phyloP scores from a whole-genome alignment of 2,329 filamentous ascomycete genomes.

The Rachicladosporium sp. region DNA sequence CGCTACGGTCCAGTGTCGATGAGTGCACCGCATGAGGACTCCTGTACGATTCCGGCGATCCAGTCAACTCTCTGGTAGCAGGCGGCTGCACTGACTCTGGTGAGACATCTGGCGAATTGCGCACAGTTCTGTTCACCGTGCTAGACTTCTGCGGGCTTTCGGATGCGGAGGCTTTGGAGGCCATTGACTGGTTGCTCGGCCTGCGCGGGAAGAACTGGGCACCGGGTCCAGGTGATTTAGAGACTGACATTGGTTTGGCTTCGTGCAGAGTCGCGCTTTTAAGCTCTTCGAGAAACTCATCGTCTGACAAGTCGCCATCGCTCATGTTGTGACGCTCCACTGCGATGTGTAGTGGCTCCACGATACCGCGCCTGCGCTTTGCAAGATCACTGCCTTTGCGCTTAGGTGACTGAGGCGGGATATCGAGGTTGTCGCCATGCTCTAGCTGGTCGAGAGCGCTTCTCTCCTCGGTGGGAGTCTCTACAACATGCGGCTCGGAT shows the following conservation, averaged over 20 bases:
- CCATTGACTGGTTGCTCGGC: constrained; percentile 13
- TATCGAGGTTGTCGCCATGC: not conserved
- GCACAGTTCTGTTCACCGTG: no score
- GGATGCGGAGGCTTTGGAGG: constrained; percentile 8
- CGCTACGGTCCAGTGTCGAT: constrained; percentile 15
- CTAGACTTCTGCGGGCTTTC: constrained; percentile 2
- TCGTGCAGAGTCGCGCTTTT: constrained; percentile 71
- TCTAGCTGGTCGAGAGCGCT: constrained; percentile 4
- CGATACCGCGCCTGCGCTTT: constrained; percentile 27
- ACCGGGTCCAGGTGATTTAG: constrained; percentile 70
- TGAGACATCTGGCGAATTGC: no score
- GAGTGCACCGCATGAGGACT: constrained; percentile 10
- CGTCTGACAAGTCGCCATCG: constrained; percentile 49
- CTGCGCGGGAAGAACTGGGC: constrained; percentile 46
- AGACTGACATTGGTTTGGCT: constrained; percentile 66
- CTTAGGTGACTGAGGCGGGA: constrained; percentile 1
- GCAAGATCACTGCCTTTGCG: constrained; percentile 17
- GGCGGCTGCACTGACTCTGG: no score
- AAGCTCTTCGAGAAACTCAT: constrained; percentile 56
- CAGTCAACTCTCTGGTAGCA: not conserved
- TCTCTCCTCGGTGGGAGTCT: not conserved
- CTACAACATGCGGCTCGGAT: not conserved
- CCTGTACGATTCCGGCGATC: not conserved
- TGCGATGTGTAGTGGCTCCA: constrained; percentile 28
- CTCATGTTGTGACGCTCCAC: constrained; percentile 28